Conservation (phyloP, 2,329 filamentous ascomycete species). For the Pleomassaria siparia region DNA sequence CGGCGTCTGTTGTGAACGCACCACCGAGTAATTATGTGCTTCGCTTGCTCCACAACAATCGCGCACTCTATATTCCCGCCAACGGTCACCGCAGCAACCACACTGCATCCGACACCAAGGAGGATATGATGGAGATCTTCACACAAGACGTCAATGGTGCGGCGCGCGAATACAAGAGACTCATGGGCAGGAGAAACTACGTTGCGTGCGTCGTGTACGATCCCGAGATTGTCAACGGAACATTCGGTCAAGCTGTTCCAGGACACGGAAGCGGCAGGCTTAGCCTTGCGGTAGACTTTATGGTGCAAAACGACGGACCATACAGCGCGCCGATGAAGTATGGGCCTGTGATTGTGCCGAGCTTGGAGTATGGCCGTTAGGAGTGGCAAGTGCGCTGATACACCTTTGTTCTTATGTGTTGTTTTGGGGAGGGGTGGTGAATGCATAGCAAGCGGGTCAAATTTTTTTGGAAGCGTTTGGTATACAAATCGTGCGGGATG, state of each 20-base stretch:
- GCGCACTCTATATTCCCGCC: slow-evolving; percentile 82
- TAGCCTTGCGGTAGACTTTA: slow-evolving; percentile 91
- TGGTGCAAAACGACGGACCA: slow-evolving; percentile 87
- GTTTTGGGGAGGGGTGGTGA: slow-evolving; percentile 11
- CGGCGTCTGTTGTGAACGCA: slow-evolving; percentile 86
- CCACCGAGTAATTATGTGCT: slow-evolving; percentile 84
- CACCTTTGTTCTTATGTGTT: slow-evolving; percentile 3
- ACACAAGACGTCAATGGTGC: slow-evolving; percentile 87
- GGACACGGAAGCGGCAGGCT: slow-evolving; percentile 54
- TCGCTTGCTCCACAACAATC: slow-evolving; percentile 94
- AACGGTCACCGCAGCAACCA: slow-evolving; percentile 77
- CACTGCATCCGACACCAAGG: slow-evolving; percentile 85
- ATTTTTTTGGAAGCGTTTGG: neutral
- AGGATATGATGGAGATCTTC: slow-evolving; percentile 99
- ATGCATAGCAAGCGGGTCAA: slow-evolving; percentile 26
- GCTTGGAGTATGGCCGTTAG: slow-evolving; percentile 53
- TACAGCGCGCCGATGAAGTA: slow-evolving; percentile 89
- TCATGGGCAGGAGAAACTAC: slow-evolving; percentile 94
- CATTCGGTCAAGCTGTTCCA: slow-evolving; percentile 43
- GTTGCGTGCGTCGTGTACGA: slow-evolving; percentile 93
- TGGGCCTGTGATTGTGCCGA: slow-evolving; percentile 92
- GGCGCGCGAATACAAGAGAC: slow-evolving; percentile 78
- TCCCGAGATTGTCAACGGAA: slow-evolving; percentile 68
- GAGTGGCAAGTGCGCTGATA: neutral
- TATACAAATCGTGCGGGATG: too few species aligned